phyloP scores from a whole-genome alignment of 2,329 filamentous ascomycete genomes.

The Coniosporium tulheliwenetii region DNA sequence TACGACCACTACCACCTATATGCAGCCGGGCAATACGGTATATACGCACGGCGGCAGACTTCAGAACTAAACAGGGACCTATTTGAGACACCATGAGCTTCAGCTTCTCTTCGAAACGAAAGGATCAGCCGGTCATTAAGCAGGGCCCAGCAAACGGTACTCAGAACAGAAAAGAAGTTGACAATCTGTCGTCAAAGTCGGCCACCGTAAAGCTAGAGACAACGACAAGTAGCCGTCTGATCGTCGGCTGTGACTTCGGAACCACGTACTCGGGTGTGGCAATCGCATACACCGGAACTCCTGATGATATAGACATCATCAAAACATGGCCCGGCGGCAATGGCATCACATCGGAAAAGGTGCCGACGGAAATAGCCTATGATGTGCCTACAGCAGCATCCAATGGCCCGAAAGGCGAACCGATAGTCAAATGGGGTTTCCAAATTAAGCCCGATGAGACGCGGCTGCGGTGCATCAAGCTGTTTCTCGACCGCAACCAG shows the following conservation, averaged over 20 bases:
- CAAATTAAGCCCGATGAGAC: constrained; percentile 67
- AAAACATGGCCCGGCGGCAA: constrained; percentile 75
- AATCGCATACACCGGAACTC: constrained; percentile 57
- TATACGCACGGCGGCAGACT: too few species aligned
- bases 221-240: constrained; percentile 39
- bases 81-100: too few species aligned
- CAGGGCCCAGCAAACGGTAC: too few species aligned
- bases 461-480: constrained; percentile 66
- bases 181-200: too few species aligned
- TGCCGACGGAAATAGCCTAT: constrained; percentile 60
- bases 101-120: too few species aligned
- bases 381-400: constrained; percentile 30
- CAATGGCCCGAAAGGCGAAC: constrained; percentile 5
- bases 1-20: too few species aligned
- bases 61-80: too few species aligned
- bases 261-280: constrained; percentile 51
- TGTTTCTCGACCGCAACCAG: constrained; percentile 67
- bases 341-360: constrained; percentile 77
- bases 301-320: constrained; percentile 70
- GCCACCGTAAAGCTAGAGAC: background rate
- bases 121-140: too few species aligned
- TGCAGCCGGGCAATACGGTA: too few species aligned
- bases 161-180: too few species aligned
- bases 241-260: constrained; percentile 70
- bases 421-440: constrained; percentile 56